Evolutionary conservation across 1,284 basidiomycete genomes (phyloP), one percentile per base, ranked within the genome.

Genomic region (Erythrobasidium hasegawianum): DNA sequence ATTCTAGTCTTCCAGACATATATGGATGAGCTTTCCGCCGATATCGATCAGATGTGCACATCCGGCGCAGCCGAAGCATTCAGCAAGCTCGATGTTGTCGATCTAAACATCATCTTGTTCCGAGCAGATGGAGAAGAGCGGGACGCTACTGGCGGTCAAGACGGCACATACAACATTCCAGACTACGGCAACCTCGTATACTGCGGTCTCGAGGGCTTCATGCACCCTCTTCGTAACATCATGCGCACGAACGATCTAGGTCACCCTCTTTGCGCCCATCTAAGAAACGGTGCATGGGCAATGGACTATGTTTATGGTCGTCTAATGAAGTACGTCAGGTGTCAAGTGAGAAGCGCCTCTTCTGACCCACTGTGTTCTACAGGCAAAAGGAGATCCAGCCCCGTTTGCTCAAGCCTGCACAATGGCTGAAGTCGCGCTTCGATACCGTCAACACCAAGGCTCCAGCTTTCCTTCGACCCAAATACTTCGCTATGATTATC

Each of bases 191-290:
- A 83, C 62, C 79, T 92, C 74, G 85, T 84, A 11, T 97, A 95
- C 77, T 96, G 91, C 74, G 93, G 93, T 29, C 77, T 97, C 57
- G 90, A 97, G 76, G 94, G 93, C 1, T 97, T 92, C 90, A 96
- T 97, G 90, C 85, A 87, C 70, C 86, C 86, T 0, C 79, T 97
- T 59, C 82, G 84, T 43, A 83, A 86, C 68, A 85, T 96, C 74
- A 92, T 93, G 84, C 81, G 82, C 68, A 83, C 85, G 74, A 97
- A 96, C 76, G 92, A 97, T 75, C 82, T 97, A 5, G 93, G 94
- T 0, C 91, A 96, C 76, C 84, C 91, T 0, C 81, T 97, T 4
- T 95, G 90, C 73, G 86, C 81, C 10, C 90, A 97, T 76, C 77
- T 97, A 62, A 83, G 94, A 67, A 82, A 87, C 54, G 93, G 94